Conservation (phyloP, 2,329 filamentous ascomycete species). For the Beauveria scarabaeidicola region DNA sequence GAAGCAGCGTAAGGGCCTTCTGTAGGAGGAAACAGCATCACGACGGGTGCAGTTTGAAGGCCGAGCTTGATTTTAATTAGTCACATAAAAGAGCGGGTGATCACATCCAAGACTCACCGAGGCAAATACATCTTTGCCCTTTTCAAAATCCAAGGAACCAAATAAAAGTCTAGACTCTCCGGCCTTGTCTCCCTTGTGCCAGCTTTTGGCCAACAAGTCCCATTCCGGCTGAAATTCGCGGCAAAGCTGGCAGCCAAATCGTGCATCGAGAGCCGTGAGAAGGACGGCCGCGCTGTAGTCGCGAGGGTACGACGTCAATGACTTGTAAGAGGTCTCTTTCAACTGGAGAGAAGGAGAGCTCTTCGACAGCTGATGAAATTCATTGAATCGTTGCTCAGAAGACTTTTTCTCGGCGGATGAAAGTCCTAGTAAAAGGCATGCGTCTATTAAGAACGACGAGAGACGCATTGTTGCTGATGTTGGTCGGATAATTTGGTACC, state of each 20-base stretch:
- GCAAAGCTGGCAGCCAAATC: conserved; percentile 81
- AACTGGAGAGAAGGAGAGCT: conserved; percentile 65
- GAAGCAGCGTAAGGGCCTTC: conserved; percentile 67
- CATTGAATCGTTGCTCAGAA: conserved; percentile 56
- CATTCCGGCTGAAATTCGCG: conserved; percentile 91
- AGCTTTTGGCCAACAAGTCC: conserved; percentile 77
- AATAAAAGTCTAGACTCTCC: conserved; percentile 68
- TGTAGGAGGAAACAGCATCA: conserved; percentile 82
- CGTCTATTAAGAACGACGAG: conserved; percentile 52
- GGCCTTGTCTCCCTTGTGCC: conserved; percentile 74
- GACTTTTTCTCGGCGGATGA: conserved; percentile 58
- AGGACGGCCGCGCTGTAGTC: conserved; percentile 79
- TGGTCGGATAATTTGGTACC: neutral
- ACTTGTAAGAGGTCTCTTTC: conserved; percentile 64
- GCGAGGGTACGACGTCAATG: conserved; percentile 66
- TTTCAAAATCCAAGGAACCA: conserved; percentile 76
- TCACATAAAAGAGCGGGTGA: neutral
- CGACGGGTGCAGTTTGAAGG: conserved; percentile 87
- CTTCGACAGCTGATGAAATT: conserved; percentile 61
- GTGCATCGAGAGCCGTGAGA: conserved; percentile 74
- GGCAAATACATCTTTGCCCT: conserved; percentile 79
- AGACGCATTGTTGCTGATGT: conserved; percentile 55
- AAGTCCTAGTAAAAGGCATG: conserved; percentile 52
- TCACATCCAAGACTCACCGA: conserved; percentile 48
- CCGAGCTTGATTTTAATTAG: conserved; percentile 52